Percentiles rank a stretch among this genome's conserved stretches.
These are phyloP conservation scores for Fusarium sp. DNA, from an alignment of 2,329 filamentous ascomycete genomes.

Conservation along the genomic window DNA sequence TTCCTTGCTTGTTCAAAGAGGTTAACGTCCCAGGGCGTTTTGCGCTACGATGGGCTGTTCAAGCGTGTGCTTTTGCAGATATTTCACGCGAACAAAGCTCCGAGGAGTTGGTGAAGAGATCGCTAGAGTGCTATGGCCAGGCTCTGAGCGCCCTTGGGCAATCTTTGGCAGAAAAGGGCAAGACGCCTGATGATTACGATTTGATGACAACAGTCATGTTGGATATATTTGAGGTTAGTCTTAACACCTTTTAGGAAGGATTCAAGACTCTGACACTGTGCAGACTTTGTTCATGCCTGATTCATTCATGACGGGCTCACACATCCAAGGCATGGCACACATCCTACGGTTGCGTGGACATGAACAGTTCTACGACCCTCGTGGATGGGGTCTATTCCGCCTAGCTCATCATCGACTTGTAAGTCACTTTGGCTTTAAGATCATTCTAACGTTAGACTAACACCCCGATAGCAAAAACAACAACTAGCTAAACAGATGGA, in stretches of 20 bases:
- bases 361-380: conserved; percentile 54
- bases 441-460: background rate
- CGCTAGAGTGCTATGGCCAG: conserved; percentile 54
- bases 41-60: conserved; percentile 57
- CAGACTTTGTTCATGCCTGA: conserved; percentile 55
- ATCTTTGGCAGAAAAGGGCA: conserved; percentile 51
- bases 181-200: conserved; percentile 57
- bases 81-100: conserved; percentile 47
- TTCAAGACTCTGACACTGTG: background rate
- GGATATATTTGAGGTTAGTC: conserved; percentile 57
- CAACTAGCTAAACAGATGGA: conserved; percentile 52
- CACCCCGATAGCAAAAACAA: conserved; percentile 52
- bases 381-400: conserved; percentile 58
- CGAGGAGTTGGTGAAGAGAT: conserved; percentile 44
- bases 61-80: conserved; percentile 56
- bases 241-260: background rate
- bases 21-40: conserved; percentile 56
- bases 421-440: background rate
- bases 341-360: conserved; percentile 56
- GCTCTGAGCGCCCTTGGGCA: conserved; percentile 54
- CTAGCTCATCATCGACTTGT: conserved; percentile 57
- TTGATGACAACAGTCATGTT: conserved; percentile 59
- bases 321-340: conserved; percentile 59
- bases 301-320: conserved; percentile 47
- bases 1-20: conserved; percentile 56